phyloP scores from a whole-genome alignment of 805 yeast genomes.

The Yamadazyma philogaea region DNA sequence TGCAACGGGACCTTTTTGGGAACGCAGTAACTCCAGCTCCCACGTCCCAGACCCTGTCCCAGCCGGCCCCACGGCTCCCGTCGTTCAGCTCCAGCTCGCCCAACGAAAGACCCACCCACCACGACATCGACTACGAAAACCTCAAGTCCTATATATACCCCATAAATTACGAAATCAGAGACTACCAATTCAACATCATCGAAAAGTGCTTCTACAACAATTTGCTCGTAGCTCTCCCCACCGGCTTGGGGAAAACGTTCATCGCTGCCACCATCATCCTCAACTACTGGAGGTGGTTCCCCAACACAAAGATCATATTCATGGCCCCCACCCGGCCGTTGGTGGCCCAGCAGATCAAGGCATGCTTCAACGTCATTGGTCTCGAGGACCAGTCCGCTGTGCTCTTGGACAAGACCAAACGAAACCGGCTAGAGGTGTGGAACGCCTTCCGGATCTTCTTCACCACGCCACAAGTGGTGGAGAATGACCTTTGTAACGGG shows the following conservation, averaged over 20 bases:
- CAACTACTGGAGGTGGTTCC: slow-evolving; percentile 85
- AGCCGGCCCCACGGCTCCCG: slow-evolving; percentile 6
- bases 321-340: slow-evolving; percentile 97
- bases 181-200: slow-evolving; percentile 84
- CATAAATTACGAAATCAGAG: slow-evolving; percentile 76
- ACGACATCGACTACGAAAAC: slow-evolving; percentile 20
- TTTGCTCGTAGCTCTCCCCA: slow-evolving; percentile 85
- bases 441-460: slow-evolving; percentile 72
- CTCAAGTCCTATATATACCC: slow-evolving; percentile 68
- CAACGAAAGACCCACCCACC: slow-evolving; percentile 22
- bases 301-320: slow-evolving; percentile 73
- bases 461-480: slow-evolving; percentile 95
- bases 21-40: slow-evolving; percentile 6
- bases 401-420: slow-evolving; percentile 54
- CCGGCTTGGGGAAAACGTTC: slow-evolving; percentile 96
- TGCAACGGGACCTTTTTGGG: slow-evolving; percentile 13
- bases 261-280: slow-evolving; percentile 93
- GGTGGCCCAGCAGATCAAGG: slow-evolving; percentile 94
- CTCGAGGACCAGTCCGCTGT: slow-evolving; percentile 76
- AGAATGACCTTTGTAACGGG: slow-evolving; percentile 79
- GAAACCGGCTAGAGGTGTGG: slow-evolving; percentile 78
- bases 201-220: slow-evolving; percentile 68
- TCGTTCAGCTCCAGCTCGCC: slow-evolving; percentile 4
- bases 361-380: slow-evolving; percentile 85
- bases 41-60: not conserved